phyloP scores from a whole-genome alignment of 192 early-diverging fungal species.

The Mycoemilia scoparia region DNA sequence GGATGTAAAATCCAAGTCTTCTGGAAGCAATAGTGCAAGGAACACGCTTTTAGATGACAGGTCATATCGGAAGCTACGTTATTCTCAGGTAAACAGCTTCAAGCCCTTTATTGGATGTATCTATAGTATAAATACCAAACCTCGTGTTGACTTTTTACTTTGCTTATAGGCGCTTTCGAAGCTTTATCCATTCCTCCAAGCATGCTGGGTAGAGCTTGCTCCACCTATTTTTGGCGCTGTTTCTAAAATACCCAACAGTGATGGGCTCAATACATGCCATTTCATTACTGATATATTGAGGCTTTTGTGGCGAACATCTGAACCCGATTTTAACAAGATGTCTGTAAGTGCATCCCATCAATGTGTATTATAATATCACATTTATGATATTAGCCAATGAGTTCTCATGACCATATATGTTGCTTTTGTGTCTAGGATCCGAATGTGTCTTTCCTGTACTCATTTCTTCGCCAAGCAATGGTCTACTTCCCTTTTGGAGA shows the following conservation, averaged over 20 bases:
- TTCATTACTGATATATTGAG: constrained; percentile 44
- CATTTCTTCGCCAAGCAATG: constrained; percentile 46
- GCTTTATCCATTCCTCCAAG: constrained; percentile 49
- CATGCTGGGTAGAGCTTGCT: constrained; percentile 59
- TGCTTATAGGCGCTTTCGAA: constrained; percentile 28
- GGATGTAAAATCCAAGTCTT: constrained; percentile 2
- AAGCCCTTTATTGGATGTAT: too few relatives aligned
- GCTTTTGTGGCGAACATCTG: constrained; percentile 47
- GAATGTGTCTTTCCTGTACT: constrained; percentile 20
- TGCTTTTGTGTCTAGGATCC: constrained; percentile 10
- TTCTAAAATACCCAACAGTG: constrained; percentile 23
- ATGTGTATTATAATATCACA: not conserved
- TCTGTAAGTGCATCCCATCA: constrained; percentile 3
- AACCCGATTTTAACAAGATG: constrained; percentile 7
- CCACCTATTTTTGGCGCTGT: constrained; percentile 42
- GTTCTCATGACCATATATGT: constrained; percentile 4
- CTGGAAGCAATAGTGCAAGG: constrained; percentile 6
- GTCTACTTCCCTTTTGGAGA: constrained; percentile 62
- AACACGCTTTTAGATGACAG: not conserved
- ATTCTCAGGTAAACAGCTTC: constrained; percentile 6
- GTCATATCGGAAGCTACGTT: constrained; percentile 4
- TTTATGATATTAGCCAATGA: not conserved
- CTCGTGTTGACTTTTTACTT: constrained; percentile 4
- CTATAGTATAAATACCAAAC: constrained; percentile 3
- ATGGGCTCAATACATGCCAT: constrained; percentile 41